Conservation (phyloP, 1,139 yeast species). For the Pichia sp. region DNA sequence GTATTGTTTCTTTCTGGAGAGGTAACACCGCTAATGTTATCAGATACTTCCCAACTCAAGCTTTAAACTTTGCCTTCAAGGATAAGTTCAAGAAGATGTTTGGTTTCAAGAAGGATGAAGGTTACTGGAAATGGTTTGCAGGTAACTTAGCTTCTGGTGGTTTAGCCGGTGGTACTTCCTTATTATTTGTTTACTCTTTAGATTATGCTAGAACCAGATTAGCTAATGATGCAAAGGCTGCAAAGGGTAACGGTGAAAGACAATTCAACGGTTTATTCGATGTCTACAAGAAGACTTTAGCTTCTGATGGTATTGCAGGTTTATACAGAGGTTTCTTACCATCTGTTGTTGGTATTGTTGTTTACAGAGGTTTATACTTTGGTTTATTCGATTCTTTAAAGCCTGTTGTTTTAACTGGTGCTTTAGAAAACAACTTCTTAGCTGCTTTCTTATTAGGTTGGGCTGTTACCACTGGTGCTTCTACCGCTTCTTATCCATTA, state of each 20-base stretch:
- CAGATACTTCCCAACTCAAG: constrained; percentile 83
- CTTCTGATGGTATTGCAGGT: constrained; percentile 73
- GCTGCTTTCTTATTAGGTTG: constrained; percentile 75
- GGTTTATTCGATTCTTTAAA: constrained; percentile 75
- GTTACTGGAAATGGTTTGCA: constrained; percentile 65
- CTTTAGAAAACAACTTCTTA: constrained; percentile 62
- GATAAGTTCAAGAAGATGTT: constrained; percentile 73
- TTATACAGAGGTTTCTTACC: constrained; percentile 82
- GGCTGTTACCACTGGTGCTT: constrained; percentile 73
- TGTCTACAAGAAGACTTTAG: constrained; percentile 70
- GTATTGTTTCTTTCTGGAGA: constrained; percentile 69
- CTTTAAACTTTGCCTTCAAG: constrained; percentile 79
- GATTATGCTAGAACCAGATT: constrained; percentile 82
- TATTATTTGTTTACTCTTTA: constrained; percentile 69
- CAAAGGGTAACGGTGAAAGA: constrained; percentile 61
- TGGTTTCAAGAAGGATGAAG: constrained; percentile 64
- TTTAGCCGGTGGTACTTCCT: constrained; percentile 73
- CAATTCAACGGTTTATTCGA: constrained; percentile 73
- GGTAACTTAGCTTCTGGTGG: constrained; percentile 84
- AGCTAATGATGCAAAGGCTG: constrained; percentile 73
- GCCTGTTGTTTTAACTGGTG: constrained; percentile 67
- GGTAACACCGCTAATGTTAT: constrained; percentile 81
- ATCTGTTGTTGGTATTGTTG: constrained; percentile 72
- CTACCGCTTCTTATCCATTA: constrained; percentile 74
- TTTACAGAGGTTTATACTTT: constrained; percentile 79